Conservation (phyloP, 225 moss, liverwort and hornwort species). For the Pleurozium schreberi region DNA sequence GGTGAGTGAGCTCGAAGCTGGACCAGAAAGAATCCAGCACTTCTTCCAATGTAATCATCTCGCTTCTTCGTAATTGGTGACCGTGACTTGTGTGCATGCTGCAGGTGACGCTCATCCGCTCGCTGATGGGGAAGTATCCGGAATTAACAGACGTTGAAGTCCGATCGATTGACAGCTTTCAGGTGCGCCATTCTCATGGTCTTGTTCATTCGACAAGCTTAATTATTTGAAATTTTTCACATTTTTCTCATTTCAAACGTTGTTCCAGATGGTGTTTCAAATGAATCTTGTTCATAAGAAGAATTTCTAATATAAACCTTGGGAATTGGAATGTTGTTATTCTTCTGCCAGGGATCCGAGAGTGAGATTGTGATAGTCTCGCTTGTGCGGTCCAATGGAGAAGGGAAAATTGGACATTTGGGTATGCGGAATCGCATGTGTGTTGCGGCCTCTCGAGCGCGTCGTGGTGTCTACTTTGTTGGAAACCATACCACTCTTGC, state of each 20-base stretch:
- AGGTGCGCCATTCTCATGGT: slow-evolving; percentile 3
- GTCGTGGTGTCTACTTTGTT: slow-evolving; percentile 32
- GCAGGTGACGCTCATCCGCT: slow-evolving; percentile 17
- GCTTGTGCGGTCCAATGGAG: slow-evolving; percentile 27
- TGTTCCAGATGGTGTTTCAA: neutral
- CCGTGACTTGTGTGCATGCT: neutral
- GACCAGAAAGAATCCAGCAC: neutral
- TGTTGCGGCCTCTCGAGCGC: slow-evolving; percentile 32
- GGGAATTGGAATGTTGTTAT: neutral
- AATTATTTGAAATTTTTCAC: neutral
- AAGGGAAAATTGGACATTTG: slow-evolving; percentile 26
- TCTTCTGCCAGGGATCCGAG: slow-evolving; percentile 21
- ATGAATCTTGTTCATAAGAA: neutral
- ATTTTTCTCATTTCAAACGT: neutral
- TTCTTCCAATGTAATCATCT: neutral
- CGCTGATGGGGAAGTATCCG: neutral
- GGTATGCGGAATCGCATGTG: slow-evolving; percentile 28
- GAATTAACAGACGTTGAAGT: neutral
- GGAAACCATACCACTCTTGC: slow-evolving; percentile 20
- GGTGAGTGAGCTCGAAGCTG: neutral
- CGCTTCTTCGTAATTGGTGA: neutral
- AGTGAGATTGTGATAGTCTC: slow-evolving; percentile 36
- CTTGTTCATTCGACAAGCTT: neutral
- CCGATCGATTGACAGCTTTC: slow-evolving; percentile 27
- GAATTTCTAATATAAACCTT: neutral